A percentile compares a stretch with the other conserved stretches of the same genome.
phyloP scores from a whole-genome alignment of 805 yeast genomes.

The Yarrowia sp. region DNA sequence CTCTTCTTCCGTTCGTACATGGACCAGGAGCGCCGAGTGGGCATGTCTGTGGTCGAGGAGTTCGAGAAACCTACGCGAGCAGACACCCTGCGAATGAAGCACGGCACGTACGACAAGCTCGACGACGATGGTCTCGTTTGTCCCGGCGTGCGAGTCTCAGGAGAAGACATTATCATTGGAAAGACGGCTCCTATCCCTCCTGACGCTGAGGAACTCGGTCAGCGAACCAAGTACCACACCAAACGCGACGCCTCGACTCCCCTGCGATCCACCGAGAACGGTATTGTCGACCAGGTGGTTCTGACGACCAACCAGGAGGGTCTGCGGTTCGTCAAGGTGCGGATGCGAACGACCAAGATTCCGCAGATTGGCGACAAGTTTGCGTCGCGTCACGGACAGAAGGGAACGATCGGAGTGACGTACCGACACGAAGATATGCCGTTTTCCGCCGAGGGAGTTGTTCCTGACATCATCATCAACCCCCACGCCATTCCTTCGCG shows the following conservation, averaged over 20 bases:
- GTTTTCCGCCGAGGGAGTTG: conserved; percentile 90
- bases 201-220: conserved; percentile 97
- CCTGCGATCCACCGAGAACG: conserved; percentile 91
- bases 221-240: conserved; percentile 96
- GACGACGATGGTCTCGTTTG: conserved; percentile 98
- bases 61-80: conserved; percentile 96
- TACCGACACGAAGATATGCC: conserved; percentile 99
- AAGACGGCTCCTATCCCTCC: conserved; percentile 99
- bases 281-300: conserved; percentile 97
- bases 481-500: conserved; percentile 99
- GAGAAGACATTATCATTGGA: conserved; percentile 98
- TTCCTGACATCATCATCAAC: conserved; percentile 94
- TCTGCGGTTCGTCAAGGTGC: conserved; percentile 91
- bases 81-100: conserved; percentile 91
- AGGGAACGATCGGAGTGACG: conserved; percentile 99
- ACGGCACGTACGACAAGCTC: conserved; percentile 95
- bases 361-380: conserved; percentile 99
- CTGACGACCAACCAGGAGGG: conserved; percentile 98
- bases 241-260: conserved; percentile 99
- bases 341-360: conserved; percentile 97
- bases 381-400: conserved; percentile 99
- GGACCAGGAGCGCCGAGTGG: conserved; percentile 98
- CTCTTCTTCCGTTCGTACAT: conserved; percentile 94
- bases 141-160: conserved; percentile 98
- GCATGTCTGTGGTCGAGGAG: conserved; percentile 97